A percentile compares a stretch with the other conserved stretches of the same genome.
phyloP scores from a whole-genome alignment of 2,329 filamentous ascomycete species.

The Parascedosporium putredinis region DNA sequence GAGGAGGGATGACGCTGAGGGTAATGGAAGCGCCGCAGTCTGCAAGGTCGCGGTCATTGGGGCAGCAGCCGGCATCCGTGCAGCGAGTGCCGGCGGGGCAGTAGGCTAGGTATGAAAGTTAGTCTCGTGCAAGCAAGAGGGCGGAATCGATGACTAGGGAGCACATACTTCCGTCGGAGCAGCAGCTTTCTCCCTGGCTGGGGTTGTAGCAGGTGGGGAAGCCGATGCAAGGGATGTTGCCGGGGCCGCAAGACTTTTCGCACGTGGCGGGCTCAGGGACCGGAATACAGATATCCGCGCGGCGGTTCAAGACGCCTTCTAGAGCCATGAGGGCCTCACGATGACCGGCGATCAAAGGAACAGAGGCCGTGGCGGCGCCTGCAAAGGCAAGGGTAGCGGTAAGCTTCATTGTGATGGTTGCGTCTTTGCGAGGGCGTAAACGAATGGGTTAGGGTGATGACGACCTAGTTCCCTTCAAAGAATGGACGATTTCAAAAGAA shows the following conservation, averaged over 20 bases:
- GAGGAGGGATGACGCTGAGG: constrained; percentile 2
- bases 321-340: not conserved
- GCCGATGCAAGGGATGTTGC: constrained; percentile 4
- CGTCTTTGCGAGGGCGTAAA: not conserved
- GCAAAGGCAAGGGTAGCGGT: not conserved
- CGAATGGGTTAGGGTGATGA: not conserved
- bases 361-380: not conserved
- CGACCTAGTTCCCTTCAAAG: not conserved
- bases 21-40: constrained; percentile 8
- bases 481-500: not conserved
- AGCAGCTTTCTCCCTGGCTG: constrained; percentile 6
- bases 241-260: constrained; percentile 8
- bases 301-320: not conserved
- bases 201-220: constrained; percentile 8
- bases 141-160: not conserved
- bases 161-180: constrained; percentile 8
- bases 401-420: not conserved
- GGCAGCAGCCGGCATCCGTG: constrained; percentile 9
- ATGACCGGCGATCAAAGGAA: not conserved
- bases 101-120: not conserved
- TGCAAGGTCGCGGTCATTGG: constrained; percentile 5
- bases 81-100: constrained; percentile 9
- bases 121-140: not conserved
- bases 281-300: not conserved
- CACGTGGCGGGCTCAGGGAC: constrained; percentile 5